Evolutionary conservation across 495 filamentous ascomycete species (phyloP).

Genomic region (Penicillium egyptiacum): DNA sequence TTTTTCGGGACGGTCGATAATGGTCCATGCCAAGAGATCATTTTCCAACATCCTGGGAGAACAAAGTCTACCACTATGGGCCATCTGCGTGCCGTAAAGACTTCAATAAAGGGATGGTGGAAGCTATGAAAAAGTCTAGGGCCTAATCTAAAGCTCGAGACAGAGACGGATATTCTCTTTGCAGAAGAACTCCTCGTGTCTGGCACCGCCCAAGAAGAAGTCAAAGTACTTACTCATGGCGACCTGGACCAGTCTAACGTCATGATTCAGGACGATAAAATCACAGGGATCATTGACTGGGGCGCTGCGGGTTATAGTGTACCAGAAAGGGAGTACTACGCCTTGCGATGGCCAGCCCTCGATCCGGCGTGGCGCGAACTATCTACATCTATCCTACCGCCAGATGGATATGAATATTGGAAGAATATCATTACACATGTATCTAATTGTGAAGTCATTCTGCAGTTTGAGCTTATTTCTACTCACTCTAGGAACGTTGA

Average conservation of each 20-base stretch:
- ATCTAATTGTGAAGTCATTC: neutral
- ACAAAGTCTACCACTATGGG: neutral
- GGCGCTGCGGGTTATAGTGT: conserved; percentile 23
- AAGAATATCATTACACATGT: neutral
- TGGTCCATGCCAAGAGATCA: neutral
- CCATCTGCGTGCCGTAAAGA: neutral
- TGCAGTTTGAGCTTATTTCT: no score
- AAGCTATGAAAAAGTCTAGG: neutral
- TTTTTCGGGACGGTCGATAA: neutral
- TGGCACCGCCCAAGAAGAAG: conserved; percentile 3
- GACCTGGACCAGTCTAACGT: conserved; percentile 14
- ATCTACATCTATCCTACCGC: neutral
- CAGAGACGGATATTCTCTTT: neutral
- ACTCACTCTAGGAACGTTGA: no score
- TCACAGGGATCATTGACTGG: conserved; percentile 21
- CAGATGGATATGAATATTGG: neutral
- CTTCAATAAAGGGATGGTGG: neutral
- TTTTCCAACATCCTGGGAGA: neutral
- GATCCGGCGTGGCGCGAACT: conserved; percentile 17
- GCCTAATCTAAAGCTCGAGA: neutral
- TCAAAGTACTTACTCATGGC: conserved; percentile 21
- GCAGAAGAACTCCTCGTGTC: neutral
- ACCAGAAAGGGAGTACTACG: conserved; percentile 20
- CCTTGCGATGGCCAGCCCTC: conserved; percentile 14
- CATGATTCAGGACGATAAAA: conserved; percentile 14